A percentile compares a stretch with the other conserved stretches of the same genome.
Evolutionary conservation across 805 yeast genomes (phyloP).

Genomic region (Komagataella kurtzmanii): DNA sequence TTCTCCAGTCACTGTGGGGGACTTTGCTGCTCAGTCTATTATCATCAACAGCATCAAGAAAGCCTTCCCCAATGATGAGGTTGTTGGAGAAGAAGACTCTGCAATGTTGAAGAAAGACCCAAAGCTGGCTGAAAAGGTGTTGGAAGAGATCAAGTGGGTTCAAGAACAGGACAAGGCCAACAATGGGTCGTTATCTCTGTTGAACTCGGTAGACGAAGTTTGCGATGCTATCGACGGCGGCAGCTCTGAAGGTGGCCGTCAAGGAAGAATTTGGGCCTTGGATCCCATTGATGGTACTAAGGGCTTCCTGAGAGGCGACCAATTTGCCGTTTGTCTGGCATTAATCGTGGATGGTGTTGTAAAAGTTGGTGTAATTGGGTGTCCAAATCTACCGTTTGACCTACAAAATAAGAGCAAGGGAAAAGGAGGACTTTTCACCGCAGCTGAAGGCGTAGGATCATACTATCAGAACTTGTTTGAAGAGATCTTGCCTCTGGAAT

Average conservation of each 20-base stretch:
- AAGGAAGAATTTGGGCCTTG: slow-evolving; percentile 88
- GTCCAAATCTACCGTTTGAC: slow-evolving; percentile 73
- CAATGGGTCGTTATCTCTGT: slow-evolving; percentile 22
- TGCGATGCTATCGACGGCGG: slow-evolving; percentile 68
- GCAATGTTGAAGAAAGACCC: slow-evolving; percentile 41
- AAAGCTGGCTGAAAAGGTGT: slow-evolving; percentile 38
- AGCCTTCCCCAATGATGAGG: slow-evolving; percentile 73
- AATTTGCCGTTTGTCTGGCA: slow-evolving; percentile 92
- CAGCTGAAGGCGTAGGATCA: slow-evolving; percentile 57
- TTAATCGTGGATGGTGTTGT: slow-evolving; percentile 77
- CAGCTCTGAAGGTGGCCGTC: slow-evolving; percentile 60
- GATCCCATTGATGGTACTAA: slow-evolving; percentile 98
- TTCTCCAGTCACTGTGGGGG: slow-evolving; percentile 95
- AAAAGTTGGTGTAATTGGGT: slow-evolving; percentile 86
- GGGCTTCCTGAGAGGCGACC: slow-evolving; percentile 92
- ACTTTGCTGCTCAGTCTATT: slow-evolving; percentile 91
- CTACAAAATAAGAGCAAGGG: slow-evolving; percentile 24
- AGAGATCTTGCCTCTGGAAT: slow-evolving; percentile 22
- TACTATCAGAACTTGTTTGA: slow-evolving; percentile 31
- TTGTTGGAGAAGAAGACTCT: slow-evolving; percentile 94
- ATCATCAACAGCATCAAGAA: slow-evolving; percentile 70
- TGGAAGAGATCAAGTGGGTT: slow-evolving; percentile 41
- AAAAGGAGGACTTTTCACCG: slow-evolving; percentile 67
- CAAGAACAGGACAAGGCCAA: slow-evolving; percentile 28
- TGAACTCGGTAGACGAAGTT: slow-evolving; percentile 33